phyloP scores from a whole-genome alignment of 306 rosid genomes.

The Chamaecrista fasciculata region DNA sequence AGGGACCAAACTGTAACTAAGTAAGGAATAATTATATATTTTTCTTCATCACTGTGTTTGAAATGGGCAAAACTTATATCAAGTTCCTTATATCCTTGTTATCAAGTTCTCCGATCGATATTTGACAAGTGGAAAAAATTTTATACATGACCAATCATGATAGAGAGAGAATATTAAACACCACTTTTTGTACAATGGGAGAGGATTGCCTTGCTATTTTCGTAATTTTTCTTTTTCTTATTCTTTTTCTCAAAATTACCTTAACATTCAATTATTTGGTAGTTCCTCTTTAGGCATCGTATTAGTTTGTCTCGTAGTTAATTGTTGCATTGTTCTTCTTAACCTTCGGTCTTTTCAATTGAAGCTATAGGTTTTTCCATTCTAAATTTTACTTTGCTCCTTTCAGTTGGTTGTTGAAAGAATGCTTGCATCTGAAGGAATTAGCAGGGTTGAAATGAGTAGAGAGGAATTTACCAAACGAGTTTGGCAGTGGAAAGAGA shows the following conservation, averaged over 20 bases:
- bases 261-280: background rate
- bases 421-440: constrained; percentile 93
- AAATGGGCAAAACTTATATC: no score
- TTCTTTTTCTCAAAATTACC: constrained; percentile 9
- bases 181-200: background rate
- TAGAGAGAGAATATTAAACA: no score
- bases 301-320: constrained; percentile 14
- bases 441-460: constrained; percentile 71
- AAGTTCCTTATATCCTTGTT: no score
- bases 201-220: background rate
- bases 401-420: constrained; percentile 93
- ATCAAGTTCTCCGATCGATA: no score
- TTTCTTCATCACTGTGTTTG: no score
- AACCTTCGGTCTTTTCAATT: constrained; percentile 15
- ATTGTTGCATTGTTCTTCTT: constrained; percentile 7
- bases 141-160: no score
- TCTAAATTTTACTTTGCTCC: constrained; percentile 33
- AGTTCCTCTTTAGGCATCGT: constrained; percentile 3
- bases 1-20: no score
- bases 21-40: no score
- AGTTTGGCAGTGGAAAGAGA: constrained; percentile 99
- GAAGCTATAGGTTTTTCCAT: constrained; percentile 20
- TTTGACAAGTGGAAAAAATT: no score
- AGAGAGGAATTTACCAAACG: constrained; percentile 78
- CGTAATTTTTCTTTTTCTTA: background rate